Evolutionary conservation across 2,329 filamentous ascomycete genomes (phyloP), one percentile per base, ranked within the genome.

Genomic region (Rutstroemia sydowiana): DNA sequence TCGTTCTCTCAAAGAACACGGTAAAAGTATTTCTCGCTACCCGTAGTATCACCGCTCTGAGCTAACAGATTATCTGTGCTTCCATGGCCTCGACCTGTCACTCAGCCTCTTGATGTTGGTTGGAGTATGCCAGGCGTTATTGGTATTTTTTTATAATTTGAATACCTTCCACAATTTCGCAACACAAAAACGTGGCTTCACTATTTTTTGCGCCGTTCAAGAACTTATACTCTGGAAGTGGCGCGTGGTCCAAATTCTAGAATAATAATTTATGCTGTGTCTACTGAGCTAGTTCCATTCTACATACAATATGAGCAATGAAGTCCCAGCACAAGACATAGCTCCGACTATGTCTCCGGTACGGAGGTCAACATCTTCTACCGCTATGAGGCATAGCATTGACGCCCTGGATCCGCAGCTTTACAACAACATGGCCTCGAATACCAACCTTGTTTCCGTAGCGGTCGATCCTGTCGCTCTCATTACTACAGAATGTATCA

Each of bases 401-500:
- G 30, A 46, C n/a, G 54, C 47, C 45, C 37, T 52, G 5, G 46
- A 46, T 32, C 26, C 36, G 10, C 46, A 46, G 46, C 47, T 51
- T 16, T 62, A 61, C 45, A 58, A 53, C 32, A 59, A 48, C 21
- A 59, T 58, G 60, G 43, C 41, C 36, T 53, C 58, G 14, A 60
- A 55, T 46, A 59, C 45, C 50, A 48, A 48, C 44, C 47, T 78
- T 6, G 76, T 91, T 30, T 81, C 87, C 31, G 88, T 95, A 57
- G 88, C 91, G 40, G 86, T 95, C 60, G 88, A 95, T 65, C 90
- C 91, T 1, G 85, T 95, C 52, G 91, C 90, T 45, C 75, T 98
- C 63, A 90, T 98, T 59, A 95, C 95, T 57, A 95, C 92, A 70
- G 93, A 98, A 83, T 98, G 93, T 70, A 97, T 97, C 67, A 92